Evolutionary conservation across 2,329 filamentous ascomycete species (phyloP), one percentile per base, ranked within the genome.

Genomic region (Sphaerulina vaccinii): DNA sequence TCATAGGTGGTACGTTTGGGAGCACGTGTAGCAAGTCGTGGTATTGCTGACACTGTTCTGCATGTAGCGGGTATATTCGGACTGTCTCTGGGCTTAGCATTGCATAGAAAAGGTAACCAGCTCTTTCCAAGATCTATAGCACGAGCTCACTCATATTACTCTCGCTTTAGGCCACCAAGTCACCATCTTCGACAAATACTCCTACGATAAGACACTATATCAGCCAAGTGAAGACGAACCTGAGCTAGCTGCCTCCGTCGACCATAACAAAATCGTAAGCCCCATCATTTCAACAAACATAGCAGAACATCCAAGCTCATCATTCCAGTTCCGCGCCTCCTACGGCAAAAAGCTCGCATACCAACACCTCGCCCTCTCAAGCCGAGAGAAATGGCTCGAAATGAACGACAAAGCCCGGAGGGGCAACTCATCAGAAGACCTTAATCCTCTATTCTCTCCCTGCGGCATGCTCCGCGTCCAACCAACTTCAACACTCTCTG

Each of bases 221-320:
- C 40, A 29, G 22, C 40, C 40, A 19, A 15, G n/a, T n/a, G n/a
- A n/a, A n/a, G n/a, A n/a, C 18, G 40, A 43, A 13, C 19, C 18
- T 6, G 23, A 43, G 29, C 22, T 43, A 15, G 40, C 19, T 8
- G 40, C 40, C 40, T 43, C 40, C 8, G 23, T 29, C 19, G 40
- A 43, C 40, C 40, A 43, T 22, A 43, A 43, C 40, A 43, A 43
- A 16, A 43, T 43, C 16, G 40, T 29, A 18, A 13, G 38, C 8
- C 9, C 18, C 16, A n/a, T n/a, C n/a, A n/a, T n/a, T n/a, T n/a
- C n/a, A n/a, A n/a, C 35, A 15, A 41, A 41, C 10, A 5, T 19
- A 19, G 8, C 16, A 41, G 9, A 19, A 21, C 11, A 21, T 22
- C 38, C 18, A 5, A 8, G 19, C 21, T 21, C 11, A 19, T 9